phyloP scores from a whole-genome alignment of 192 early-diverging fungal genomes.

The Rhizophagus clarus region DNA sequence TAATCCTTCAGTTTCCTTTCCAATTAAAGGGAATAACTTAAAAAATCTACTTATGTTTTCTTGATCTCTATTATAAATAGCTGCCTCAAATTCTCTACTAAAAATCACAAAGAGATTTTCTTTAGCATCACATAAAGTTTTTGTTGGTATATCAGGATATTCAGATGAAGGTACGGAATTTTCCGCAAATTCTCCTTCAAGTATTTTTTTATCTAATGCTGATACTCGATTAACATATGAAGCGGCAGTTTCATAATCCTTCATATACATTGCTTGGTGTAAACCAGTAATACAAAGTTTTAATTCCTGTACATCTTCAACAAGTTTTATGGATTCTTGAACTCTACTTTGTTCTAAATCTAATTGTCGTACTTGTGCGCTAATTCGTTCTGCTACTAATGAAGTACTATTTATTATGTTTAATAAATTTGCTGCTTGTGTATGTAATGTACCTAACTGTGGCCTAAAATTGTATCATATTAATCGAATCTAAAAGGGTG shows the following conservation, averaged over 20 bases:
- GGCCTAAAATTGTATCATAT: conserved; percentile 40
- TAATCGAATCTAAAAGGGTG: too few species aligned
- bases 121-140: conserved; percentile 60
- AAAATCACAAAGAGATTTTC: conserved; percentile 70
- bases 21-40: conserved; percentile 85
- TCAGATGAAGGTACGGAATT: conserved; percentile 57
- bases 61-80: conserved; percentile 68
- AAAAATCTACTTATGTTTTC: conserved; percentile 84
- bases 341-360: conserved; percentile 82
- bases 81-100: conserved; percentile 78
- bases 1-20: conserved; percentile 82
- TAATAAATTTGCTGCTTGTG: conserved; percentile 49
- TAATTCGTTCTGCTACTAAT: conserved; percentile 77
- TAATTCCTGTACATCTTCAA: conserved; percentile 75
- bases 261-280: conserved; percentile 58
- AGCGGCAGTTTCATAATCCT: conserved; percentile 74
- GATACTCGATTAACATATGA: conserved; percentile 62
- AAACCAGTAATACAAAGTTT: conserved; percentile 71
- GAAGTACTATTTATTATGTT: conserved; percentile 67
- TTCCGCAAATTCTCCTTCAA: conserved; percentile 66
- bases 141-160: conserved; percentile 57
- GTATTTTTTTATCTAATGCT: conserved; percentile 55
- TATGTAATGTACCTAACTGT: conserved; percentile 51
- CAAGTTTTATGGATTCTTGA: conserved; percentile 65
- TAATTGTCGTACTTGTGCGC: conserved; percentile 80